Evolutionary conservation across 257 asterid species (phyloP), one percentile per base, ranked within the genome.

Genomic region (Gentiana straminea): DNA sequence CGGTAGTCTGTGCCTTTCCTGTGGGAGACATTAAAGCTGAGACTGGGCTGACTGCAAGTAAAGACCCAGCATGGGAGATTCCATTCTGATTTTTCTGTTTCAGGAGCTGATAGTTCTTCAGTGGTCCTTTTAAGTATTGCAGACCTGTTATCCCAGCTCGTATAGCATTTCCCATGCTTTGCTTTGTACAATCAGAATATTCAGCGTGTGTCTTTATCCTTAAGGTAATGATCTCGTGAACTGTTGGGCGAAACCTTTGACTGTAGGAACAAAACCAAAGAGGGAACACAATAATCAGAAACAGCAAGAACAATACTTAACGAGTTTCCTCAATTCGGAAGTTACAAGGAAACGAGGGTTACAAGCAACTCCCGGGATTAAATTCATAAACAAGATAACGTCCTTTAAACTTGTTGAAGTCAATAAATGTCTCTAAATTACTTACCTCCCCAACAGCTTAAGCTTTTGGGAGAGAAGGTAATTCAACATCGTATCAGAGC

Each of bases 201-300:
- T 83, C 94, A 51, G 84, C 86, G 59, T 73, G 93, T 46, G 92
- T 76, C 80, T 86, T 92, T 82, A 92, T 88, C 72, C 84, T 88
- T 70, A 79, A 53, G 60, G 94, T 75, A 62, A 92, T 92, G 51
- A 88, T 81, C 57, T 85, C 99, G 71, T 84, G 97, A 71, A 88
- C 67, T 47, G 99, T 88, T 61, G 97, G 88, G 56, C 99, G 86
- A 68, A 92, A 69, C 70, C 93, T 87, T 76, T 92, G 94, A 73
- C 99, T 92, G 81, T 73, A 59, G 61, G 59, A 64, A 44, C 41
- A 54, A 48, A 55, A 56, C 24, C 3, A 6, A 57, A 35, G 36
- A 63, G 41, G 56, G 50, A 53, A 61, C 65, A 52, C 33, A 44
- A 55, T 43, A 37, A 24, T 53, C 41, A 35, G 51, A 49, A 44